A percentile compares a stretch with the other conserved stretches of the same genome.
Conservation (phyloP, 768 basidiomycete genomes). For the Vararia minispora region DNA sequence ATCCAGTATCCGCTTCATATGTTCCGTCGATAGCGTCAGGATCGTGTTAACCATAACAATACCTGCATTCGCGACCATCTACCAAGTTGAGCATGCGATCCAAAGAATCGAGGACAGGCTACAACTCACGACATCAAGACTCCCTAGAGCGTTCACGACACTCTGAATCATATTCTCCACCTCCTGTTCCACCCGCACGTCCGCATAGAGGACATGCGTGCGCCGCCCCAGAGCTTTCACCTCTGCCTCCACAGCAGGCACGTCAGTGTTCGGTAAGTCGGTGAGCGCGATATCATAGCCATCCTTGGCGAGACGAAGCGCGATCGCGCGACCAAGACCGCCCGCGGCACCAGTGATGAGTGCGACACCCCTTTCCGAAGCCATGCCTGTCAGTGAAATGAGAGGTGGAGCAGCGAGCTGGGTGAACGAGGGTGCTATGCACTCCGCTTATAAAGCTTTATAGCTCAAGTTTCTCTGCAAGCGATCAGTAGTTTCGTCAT, state of each 20-base stretch:
- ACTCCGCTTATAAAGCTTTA: too few species aligned
- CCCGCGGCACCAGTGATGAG: slow-evolving; percentile 15
- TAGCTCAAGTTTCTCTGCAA: too few species aligned
- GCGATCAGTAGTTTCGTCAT: too few species aligned
- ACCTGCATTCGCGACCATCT: slow-evolving; percentile 14
- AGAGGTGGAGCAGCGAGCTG: too few species aligned
- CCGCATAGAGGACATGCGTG: slow-evolving; percentile 1
- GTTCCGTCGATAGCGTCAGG: too few species aligned
- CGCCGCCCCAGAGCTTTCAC: slow-evolving; percentile 6
- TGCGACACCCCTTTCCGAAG: too few species aligned
- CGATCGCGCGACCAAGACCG: slow-evolving; percentile 13
- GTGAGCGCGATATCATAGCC: slow-evolving; percentile 12
- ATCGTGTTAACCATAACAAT: background rate
- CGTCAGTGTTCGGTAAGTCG: slow-evolving; percentile 6
- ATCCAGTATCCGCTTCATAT: too few species aligned
- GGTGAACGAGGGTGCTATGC: too few species aligned
- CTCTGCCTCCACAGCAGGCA: background rate
- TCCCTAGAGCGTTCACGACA: slow-evolving; percentile 4
- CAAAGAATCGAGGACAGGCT: background rate
- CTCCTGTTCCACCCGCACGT: slow-evolving; percentile 5
- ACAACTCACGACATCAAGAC: slow-evolving; percentile 10
- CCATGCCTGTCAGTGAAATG: too few species aligned
- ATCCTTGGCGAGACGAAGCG: slow-evolving; percentile 14
- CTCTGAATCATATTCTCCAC: slow-evolving; percentile 3
- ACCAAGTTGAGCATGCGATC: too few species aligned